A percentile compares a stretch with the other conserved stretches of the same genome.
phyloP scores from a whole-genome alignment of 1,284 basidiomycete genomes.

The Porodaedalea pini region DNA sequence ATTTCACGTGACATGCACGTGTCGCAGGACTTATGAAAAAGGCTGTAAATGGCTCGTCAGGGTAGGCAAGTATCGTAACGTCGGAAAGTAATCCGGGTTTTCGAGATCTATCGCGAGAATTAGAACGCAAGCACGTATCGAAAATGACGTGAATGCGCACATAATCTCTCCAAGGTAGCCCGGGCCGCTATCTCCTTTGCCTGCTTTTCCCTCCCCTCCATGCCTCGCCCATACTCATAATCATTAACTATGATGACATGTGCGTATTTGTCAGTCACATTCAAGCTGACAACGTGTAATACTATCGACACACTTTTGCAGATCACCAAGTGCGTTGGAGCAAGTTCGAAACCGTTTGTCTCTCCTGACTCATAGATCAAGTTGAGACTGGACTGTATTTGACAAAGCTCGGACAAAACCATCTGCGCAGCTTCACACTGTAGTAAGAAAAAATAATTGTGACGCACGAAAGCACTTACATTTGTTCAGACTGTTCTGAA shows the following conservation, averaged over 20 bases:
- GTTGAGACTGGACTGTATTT: neutral
- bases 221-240: neutral
- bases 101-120: neutral
- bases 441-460: neutral
- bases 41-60: neutral
- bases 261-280: neutral
- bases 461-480: neutral
- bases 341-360: neutral
- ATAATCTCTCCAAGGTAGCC: neutral
- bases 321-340: neutral
- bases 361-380: neutral
- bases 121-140: neutral
- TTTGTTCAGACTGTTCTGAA: neutral
- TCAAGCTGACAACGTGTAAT: too few relatives aligned
- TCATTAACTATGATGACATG: neutral
- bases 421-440: neutral
- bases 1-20: too few relatives aligned
- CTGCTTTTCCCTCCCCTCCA: neutral
- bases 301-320: neutral
- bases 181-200: slow-evolving; percentile 7
- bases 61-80: neutral
- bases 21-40: too few relatives aligned
- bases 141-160: neutral
- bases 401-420: neutral
- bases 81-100: neutral